Evolutionary conservation across 768 basidiomycete species (phyloP), one percentile per base, ranked within the genome.

Genomic region (Kockovaella imperatae): DNA sequence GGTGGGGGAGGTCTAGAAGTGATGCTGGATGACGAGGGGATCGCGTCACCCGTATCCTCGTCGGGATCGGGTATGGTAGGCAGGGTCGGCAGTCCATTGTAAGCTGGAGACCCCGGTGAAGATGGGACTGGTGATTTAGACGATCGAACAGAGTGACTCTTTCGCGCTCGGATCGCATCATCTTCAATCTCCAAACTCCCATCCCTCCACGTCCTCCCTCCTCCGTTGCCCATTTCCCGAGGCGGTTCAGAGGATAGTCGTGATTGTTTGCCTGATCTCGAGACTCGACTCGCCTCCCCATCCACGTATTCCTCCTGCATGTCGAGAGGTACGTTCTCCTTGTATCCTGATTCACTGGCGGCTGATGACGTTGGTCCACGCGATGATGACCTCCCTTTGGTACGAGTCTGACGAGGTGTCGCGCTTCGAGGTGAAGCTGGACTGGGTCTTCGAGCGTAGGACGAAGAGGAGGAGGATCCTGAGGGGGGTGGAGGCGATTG

Each of bases 71-170:
- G 53, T 10, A 66, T 58, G 20, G 60, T 56, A 4, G 57, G 52
- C 20, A 66, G 44, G 0, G 61, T 62, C 4, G 61, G 53, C 10
- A 62, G 41, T 23, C 56, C 54, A 49, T 58, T 60, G 29, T 59
- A 52, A 10, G 42, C 10, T 17, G 36, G 23, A 10, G 36, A 17
- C 32, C 11, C 11, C n/a, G 43, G 29, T 32, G 43, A 45, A 18
- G 25, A 6, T 6, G 30, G 43, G 13, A 11, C 29, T 18, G 35
- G 47, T 13, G 47, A 48, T 20, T 48, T 48, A 17, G 43, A 42
- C 7, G 41, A 8, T 20, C 28, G 15, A 5, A 25, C 17, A 36
- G 32, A 35, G 17, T 25, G n/a, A 6, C 13, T 28, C 11, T 25
- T 42, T 10, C 40, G 24, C 40, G 23, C 23, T 10, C 40, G 20